These are phyloP conservation scores for Fraxinus anomala DNA, from an alignment of 257 asterid species.

Conservation along the genomic window DNA sequence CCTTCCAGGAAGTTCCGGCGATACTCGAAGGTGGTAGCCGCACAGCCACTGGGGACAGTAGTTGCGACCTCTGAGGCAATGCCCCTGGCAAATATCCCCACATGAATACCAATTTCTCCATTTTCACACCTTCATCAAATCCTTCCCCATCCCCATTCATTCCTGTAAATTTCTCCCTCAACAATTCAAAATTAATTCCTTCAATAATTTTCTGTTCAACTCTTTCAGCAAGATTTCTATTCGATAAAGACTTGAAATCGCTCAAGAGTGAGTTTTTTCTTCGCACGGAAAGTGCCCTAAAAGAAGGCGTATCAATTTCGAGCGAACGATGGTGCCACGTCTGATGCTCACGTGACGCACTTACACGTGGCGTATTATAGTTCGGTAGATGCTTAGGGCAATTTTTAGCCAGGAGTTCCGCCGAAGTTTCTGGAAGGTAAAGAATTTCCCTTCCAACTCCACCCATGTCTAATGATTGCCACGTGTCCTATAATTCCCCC, in stretches of 20 bases:
- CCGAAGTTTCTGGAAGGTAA: conserved; percentile 58
- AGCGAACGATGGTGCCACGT: conserved; percentile 42
- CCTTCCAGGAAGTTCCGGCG: conserved; percentile 69
- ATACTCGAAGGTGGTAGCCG: conserved; percentile 44
- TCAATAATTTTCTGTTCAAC: not conserved
- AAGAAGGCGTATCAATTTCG: conserved; percentile 47
- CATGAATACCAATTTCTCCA: conserved; percentile 63
- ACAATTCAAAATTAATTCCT: not conserved
- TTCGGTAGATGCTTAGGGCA: conserved; percentile 33
- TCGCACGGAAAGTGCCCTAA: conserved; percentile 37
- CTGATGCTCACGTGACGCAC: conserved; percentile 41
- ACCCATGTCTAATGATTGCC: conserved; percentile 7
- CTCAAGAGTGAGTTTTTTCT: not conserved
- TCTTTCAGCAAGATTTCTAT: not conserved
- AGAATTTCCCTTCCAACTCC: conserved; percentile 30
- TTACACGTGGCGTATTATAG: conserved; percentile 39
- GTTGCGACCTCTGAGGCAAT: conserved; percentile 83
- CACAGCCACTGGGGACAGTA: conserved; percentile 72
- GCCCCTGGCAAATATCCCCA: conserved; percentile 99
- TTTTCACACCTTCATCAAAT: conserved; percentile 53
- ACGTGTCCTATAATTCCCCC: conserved; percentile 14
- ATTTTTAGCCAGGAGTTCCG: conserved; percentile 46
- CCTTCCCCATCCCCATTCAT: conserved; percentile 69
- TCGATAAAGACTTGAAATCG: not conserved
- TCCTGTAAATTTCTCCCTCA: conserved; percentile 24